phyloP scores from a whole-genome alignment of 768 basidiomycete species.

The Phanerochaete sordida region DNA sequence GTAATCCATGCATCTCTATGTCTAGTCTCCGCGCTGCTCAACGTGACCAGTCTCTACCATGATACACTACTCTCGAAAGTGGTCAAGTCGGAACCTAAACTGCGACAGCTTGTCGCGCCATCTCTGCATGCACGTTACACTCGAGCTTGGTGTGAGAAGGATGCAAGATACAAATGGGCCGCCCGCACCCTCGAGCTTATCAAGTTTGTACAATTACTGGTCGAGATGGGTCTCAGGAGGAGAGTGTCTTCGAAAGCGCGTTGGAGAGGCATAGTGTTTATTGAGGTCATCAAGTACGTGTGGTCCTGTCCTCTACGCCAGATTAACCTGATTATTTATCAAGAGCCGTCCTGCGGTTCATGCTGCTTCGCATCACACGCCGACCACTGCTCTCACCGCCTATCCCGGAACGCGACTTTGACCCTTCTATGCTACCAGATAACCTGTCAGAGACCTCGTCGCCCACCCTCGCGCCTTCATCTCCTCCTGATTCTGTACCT shows the following conservation, averaged over 20 bases:
- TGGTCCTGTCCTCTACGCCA: not conserved
- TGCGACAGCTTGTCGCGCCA: conserved; percentile 71
- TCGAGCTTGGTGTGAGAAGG: conserved; percentile 75
- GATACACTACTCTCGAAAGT: conserved; percentile 82
- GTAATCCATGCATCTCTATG: conserved; percentile 6
- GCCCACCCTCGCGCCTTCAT: conserved; percentile 60
- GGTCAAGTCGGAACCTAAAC: conserved; percentile 59
- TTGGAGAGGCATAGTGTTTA: conserved; percentile 73
- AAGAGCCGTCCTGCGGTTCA: conserved; percentile 73
- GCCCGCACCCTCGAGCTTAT: conserved; percentile 73
- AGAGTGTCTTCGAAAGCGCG: conserved; percentile 59
- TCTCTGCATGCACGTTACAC: conserved; percentile 88
- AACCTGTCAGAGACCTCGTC: conserved; percentile 40
- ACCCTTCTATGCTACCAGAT: conserved; percentile 62
- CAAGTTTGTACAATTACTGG: conserved; percentile 75
- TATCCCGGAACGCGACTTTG: conserved; percentile 86
- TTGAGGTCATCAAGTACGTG: conserved; percentile 84
- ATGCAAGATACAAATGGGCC: conserved; percentile 71
- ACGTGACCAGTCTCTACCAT: conserved; percentile 90
- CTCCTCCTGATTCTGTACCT: conserved; percentile 51
- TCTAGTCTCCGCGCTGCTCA: conserved; percentile 83
- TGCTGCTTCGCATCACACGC: conserved; percentile 70
- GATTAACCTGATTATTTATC: conserved; percentile 11
- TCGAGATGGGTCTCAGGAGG: conserved; percentile 86
- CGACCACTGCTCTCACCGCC: conserved; percentile 75